Base-by-base conservation (phyloP, 768 basidiomycete genomes). In the Rhizopogon sp. region DNA sequence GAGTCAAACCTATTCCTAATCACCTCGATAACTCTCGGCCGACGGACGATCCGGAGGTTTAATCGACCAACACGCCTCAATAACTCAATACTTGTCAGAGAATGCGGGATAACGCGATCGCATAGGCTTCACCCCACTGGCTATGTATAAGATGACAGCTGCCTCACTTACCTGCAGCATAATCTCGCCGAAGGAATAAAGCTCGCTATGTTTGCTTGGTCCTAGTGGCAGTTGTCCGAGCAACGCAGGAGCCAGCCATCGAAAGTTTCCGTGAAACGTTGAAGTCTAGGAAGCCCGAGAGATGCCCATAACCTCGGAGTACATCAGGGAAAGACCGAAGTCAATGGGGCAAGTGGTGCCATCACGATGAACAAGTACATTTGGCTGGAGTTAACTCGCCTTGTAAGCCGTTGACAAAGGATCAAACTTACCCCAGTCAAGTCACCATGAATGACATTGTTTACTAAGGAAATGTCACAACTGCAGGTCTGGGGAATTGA, bases 181-280 rank as follows among this genome's bases (percentile, higher is more conserved):
- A n/a, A 76, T 70, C 58, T 74, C 72, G 4, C 75, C 75, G 54
- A 74, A 75, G 0, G 76, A 76, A 8, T 70, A 79, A 10, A 77
- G 70, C 62, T 79, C 77, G 52, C 66, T 74, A 25, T 16, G 60
- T 13, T 16, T 14, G 14, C 5, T 39, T 39, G 39, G 39, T 5
- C 39, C 16, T 39, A 39, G 13, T 14, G 8, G 31, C 8, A 25
- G 22, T 10, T 40, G 8, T 13, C 20, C 33, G 54, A 72, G 76
- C 1, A 77, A 61, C 17, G 68, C 58, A 0, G 74, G 62, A 49
- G 76, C 77, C 5, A 75, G 71, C 75, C 76, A 77, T 0, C 77
- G 70, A 25, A 76, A 69, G 16, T 16, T 20, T 20, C 39, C 39
- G n/a, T 39, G 74, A 71, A 71, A 39, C 1, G 76, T 46, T 55